These are phyloP conservation scores for Paecilomyces sp. DNA, from an alignment of 2,329 filamentous ascomycete species.

Conservation along the genomic window DNA sequence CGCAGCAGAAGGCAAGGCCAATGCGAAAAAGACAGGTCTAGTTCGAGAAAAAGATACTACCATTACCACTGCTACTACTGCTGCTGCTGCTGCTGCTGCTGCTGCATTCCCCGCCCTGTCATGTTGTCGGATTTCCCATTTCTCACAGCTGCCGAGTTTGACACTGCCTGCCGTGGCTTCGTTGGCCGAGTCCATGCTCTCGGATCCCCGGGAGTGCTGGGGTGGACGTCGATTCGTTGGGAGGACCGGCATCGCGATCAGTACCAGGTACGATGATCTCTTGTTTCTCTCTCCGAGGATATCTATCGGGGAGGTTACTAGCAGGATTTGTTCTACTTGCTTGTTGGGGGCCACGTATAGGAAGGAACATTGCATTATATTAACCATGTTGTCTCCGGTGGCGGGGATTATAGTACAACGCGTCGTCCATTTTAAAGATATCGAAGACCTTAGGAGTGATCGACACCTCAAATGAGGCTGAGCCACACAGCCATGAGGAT, in stretches of 20 bases:
- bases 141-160: constrained; percentile 56
- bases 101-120: background rate
- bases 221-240: constrained; percentile 29
- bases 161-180: constrained; percentile 57
- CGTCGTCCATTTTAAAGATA: constrained; percentile 20
- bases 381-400: constrained; percentile 5
- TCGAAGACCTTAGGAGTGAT: constrained; percentile 14
- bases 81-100: no score
- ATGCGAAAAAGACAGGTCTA: no score
- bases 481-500: constrained; percentile 2
- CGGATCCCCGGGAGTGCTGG: constrained; percentile 49
- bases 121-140: constrained; percentile 48
- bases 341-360: background rate
- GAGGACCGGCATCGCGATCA: background rate
- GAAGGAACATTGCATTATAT: constrained; percentile 1
- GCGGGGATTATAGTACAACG: constrained; percentile 14
- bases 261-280: background rate
- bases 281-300: background rate
- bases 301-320: no score
- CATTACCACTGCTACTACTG: no score
- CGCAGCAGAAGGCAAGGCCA: no score
- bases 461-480: constrained; percentile 6
- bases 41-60: no score
- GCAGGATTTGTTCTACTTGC: background rate
- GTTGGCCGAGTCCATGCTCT: constrained; percentile 43